Evolutionary conservation across 768 basidiomycete species (phyloP), one percentile per base, ranked within the genome.

Genomic region (Tricholoma matsutake): DNA sequence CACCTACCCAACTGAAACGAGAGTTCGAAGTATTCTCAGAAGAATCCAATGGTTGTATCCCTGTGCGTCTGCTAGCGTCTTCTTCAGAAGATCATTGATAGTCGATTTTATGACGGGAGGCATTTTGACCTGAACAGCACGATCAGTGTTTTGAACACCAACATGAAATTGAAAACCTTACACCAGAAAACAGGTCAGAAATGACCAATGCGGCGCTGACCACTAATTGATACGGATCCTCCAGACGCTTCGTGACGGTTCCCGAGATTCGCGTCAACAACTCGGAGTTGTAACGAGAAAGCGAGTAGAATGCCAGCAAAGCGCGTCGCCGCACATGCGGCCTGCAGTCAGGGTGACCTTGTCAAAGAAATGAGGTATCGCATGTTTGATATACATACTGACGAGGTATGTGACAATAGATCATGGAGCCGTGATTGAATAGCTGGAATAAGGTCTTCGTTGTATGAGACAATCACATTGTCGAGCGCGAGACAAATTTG

Each of bases 381-480:
- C 20, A 56, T 54, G 10, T 22, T 29, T 14, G 56, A 41, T 20
- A 69, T 70, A 78, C 73, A 69, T 73, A 84, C 91, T 84, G 79
- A 94, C 92, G 87, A 87, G 65, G 83, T 81, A 69, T 92, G 88
- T 34, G 83, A 84, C 18, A 93, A 78, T 10, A 94, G 78, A 59
- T 86, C 81, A 37, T 82, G 79, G 6, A 94, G 72, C 54, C 84
- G 85, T 20, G 79, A 73, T 67, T 89, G 86, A 4, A 94, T 81
- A 1, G 92, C 92, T 11, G 92, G 92, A 58, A 92, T 81, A 54
- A 89, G 81, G 61, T 91, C 86, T 65, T 84, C 82, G 13, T 80
- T 86, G 2, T 87, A 81, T 16, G 77, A 79, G 51, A 81, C 77
- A 59, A 87, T 85, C 47, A 94, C 78, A 52, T 81, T 82, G 65